Conservation (phyloP, 2,329 filamentous ascomycete genomes). For the Penicillium capsulatum region DNA sequence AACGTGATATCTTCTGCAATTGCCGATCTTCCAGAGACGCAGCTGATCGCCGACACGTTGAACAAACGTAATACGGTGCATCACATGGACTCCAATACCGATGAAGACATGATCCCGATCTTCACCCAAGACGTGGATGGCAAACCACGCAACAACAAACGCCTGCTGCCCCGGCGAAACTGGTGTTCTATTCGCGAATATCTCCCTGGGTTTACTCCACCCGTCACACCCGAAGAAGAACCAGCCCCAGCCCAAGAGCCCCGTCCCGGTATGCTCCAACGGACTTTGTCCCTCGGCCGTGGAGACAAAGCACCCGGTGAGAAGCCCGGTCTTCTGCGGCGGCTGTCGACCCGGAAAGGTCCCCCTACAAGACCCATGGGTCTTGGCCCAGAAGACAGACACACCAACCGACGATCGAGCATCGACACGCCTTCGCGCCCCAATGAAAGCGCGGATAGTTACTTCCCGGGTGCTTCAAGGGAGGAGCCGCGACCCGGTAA, state of each 20-base stretch:
- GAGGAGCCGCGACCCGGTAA: slow-evolving; percentile 34
- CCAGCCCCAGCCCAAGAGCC: slow-evolving; percentile 29
- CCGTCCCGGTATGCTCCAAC: slow-evolving; percentile 44
- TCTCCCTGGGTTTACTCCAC: slow-evolving; percentile 70
- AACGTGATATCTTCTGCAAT: slow-evolving; percentile 94
- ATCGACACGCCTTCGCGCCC: slow-evolving; percentile 32
- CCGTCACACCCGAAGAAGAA: slow-evolving; percentile 57
- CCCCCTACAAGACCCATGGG: slow-evolving; percentile 37
- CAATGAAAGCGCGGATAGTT: slow-evolving; percentile 30
- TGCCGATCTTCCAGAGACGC: slow-evolving; percentile 83
- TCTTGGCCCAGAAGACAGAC: slow-evolving; percentile 27
- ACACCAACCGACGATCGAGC: slow-evolving; percentile 31
- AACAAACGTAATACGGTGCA: slow-evolving; percentile 84
- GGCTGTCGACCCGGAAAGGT: slow-evolving; percentile 42
- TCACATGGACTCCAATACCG: slow-evolving; percentile 65
- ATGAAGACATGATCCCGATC: slow-evolving; percentile 93
- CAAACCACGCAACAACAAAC: slow-evolving; percentile 85
- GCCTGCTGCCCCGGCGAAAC: slow-evolving; percentile 81
- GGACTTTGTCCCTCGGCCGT: slow-evolving; percentile 60
- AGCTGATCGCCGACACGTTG: slow-evolving; percentile 82
- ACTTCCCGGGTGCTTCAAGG: slow-evolving; percentile 25
- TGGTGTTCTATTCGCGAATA: slow-evolving; percentile 93
- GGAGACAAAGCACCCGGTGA: slow-evolving; percentile 47
- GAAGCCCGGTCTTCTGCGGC: slow-evolving; percentile 40
- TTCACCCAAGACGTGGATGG: slow-evolving; percentile 87